These are phyloP conservation scores for Aspergillus chevalieri DNA, from an alignment of 2,329 filamentous ascomycete species.

Conservation along the genomic window DNA sequence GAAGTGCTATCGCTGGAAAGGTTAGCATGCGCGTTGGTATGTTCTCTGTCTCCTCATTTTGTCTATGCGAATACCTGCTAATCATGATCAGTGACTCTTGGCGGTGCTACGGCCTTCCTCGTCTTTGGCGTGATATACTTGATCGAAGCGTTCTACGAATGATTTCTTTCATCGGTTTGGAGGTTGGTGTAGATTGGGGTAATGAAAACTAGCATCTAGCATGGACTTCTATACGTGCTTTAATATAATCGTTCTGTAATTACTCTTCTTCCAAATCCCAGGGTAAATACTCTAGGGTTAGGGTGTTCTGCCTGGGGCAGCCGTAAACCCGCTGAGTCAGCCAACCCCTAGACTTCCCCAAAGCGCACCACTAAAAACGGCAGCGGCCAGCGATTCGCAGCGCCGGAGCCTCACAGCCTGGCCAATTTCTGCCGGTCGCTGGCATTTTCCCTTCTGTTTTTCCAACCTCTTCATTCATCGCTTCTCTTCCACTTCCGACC, in stretches of 20 bases:
- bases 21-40: slow-evolving; percentile 94
- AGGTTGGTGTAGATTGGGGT: not conserved
- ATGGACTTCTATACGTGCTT: too few relatives aligned
- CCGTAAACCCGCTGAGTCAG: not conserved
- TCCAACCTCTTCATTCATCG: not conserved
- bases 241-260: not conserved
- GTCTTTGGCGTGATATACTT: slow-evolving; percentile 89
- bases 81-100: slow-evolving; percentile 67
- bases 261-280: not conserved
- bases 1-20: slow-evolving; percentile 81
- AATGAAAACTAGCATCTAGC: too few relatives aligned
- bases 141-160: slow-evolving; percentile 64
- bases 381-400: too few relatives aligned
- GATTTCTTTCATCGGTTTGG: not conserved
- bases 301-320: not conserved
- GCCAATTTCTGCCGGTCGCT: not conserved
- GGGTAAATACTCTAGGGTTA: not conserved
- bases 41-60: slow-evolving; percentile 36
- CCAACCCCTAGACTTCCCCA: too few relatives aligned
- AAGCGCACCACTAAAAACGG: too few relatives aligned
- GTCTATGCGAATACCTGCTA: slow-evolving; percentile 14
- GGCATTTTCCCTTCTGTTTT: not conserved
- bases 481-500: too few relatives aligned
- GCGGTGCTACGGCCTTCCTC: slow-evolving; percentile 84
- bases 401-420: too few relatives aligned